Conservation (phyloP, 2,329 filamentous ascomycete species). For the Fusarium tjaetaba region DNA sequence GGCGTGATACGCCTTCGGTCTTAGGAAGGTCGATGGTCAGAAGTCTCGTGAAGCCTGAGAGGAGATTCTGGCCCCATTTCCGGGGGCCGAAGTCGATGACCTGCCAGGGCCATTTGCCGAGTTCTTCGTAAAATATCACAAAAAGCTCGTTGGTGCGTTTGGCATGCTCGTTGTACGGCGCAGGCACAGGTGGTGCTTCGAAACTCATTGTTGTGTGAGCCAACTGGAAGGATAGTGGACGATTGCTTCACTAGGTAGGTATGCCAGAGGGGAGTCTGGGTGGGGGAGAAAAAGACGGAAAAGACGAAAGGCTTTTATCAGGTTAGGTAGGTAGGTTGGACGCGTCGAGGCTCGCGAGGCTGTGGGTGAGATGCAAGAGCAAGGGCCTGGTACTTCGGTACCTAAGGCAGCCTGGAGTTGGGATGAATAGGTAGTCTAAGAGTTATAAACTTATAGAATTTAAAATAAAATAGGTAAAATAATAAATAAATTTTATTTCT, state of each 20-base stretch:
- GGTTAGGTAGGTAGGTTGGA: neutral
- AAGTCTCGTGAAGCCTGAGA: neutral
- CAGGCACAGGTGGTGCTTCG: neutral
- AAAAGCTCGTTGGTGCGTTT: neutral
- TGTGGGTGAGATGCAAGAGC: neutral
- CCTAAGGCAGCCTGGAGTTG: neutral
- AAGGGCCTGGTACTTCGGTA: neutral
- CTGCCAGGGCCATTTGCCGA: conserved; percentile 13
- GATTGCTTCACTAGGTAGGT: no score
- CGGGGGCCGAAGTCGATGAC: neutral
- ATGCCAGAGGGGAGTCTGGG: neutral
- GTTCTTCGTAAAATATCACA: neutral
- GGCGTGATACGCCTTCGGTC: neutral
- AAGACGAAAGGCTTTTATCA: neutral
- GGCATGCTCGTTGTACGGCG: neutral
- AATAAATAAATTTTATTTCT: neutral
- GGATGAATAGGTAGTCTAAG: neutral
- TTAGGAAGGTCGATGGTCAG: neutral
- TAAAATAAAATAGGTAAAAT: neutral
- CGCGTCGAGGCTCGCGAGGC: neutral
- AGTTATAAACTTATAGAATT: rapidly evolving
- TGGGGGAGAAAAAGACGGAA: neutral
- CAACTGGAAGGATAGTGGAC: no score
- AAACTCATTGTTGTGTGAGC: neutral
- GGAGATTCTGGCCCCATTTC: neutral